Percentiles rank a stretch among this genome's conserved stretches.
phyloP scores from a whole-genome alignment of 805 yeast genomes.

The Cyberlindnera xishuangbannaensis region DNA sequence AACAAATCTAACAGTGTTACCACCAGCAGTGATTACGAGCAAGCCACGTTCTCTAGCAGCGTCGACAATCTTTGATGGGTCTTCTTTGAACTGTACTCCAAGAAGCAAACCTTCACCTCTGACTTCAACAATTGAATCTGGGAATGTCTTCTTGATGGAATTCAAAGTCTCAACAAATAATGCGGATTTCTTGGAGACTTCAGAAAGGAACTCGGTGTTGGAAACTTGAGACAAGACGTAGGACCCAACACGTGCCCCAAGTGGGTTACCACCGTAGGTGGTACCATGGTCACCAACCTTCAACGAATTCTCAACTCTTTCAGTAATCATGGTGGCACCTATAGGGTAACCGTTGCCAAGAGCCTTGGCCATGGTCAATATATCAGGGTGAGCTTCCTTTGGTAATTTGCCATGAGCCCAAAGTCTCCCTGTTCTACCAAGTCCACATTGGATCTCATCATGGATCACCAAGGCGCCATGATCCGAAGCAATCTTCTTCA shows the following conservation, averaged over 20 bases:
- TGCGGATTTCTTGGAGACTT: slow-evolving; percentile 57
- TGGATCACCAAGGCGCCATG: slow-evolving; percentile 74
- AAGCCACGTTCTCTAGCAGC: slow-evolving; percentile 76
- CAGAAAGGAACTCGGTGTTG: slow-evolving; percentile 48
- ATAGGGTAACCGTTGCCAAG: slow-evolving; percentile 96
- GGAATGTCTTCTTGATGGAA: slow-evolving; percentile 47
- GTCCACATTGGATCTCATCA: slow-evolving; percentile 96
- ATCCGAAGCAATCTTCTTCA: slow-evolving; percentile 62
- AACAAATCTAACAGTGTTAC: slow-evolving; percentile 82
- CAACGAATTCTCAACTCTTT: slow-evolving; percentile 63
- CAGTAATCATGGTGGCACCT: slow-evolving; percentile 87
- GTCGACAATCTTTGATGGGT: slow-evolving; percentile 56
- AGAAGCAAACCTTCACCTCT: slow-evolving; percentile 88
- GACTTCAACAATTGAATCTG: slow-evolving; percentile 56
- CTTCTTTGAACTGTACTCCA: slow-evolving; percentile 70
- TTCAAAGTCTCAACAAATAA: slow-evolving; percentile 46
- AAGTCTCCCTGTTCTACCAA: slow-evolving; percentile 84
- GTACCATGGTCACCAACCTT: slow-evolving; percentile 97
- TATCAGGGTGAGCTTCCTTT: slow-evolving; percentile 85
- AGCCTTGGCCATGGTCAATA: slow-evolving; percentile 91
- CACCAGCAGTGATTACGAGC: slow-evolving; percentile 86
- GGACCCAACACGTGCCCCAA: slow-evolving; percentile 76
- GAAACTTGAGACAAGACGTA: slow-evolving; percentile 70
- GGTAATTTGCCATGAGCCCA: slow-evolving; percentile 89
- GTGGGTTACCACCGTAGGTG: slow-evolving; percentile 95